These are phyloP conservation scores for Epichloe bromicola DNA, from an alignment of 2,329 filamentous ascomycete species.

Conservation along the genomic window DNA sequence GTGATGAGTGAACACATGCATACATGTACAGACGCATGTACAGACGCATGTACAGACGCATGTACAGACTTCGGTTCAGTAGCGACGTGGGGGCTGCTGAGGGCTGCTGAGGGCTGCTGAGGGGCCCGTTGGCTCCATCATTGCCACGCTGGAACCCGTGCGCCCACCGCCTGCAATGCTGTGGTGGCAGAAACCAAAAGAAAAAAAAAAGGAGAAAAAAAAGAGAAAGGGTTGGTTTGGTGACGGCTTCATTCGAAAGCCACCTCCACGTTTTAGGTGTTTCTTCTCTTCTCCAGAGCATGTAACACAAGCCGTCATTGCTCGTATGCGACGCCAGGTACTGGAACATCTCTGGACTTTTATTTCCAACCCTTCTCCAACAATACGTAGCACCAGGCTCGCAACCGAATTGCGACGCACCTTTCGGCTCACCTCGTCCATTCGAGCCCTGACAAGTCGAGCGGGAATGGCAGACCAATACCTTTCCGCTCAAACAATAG, in stretches of 20 bases:
- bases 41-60: no score
- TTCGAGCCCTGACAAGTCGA: slow-evolving; percentile 1
- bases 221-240: slow-evolving; percentile 12
- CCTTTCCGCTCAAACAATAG: slow-evolving; percentile 12
- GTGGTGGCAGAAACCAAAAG: slow-evolving; percentile 5
- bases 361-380: neutral
- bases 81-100: no score
- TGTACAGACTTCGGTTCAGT: no score
- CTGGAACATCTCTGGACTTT: neutral
- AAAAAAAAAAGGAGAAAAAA: slow-evolving; percentile 7
- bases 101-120: no score
- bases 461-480: slow-evolving; percentile 9
- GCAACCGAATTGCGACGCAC: neutral
- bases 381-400: neutral
- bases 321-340: neutral
- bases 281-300: neutral
- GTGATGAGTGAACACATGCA: no score
- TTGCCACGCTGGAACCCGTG: no score
- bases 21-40: no score
- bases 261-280: no score
- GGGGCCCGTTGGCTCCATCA: no score
- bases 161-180: slow-evolving; percentile 10
- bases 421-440: neutral
- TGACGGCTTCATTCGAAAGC: neutral
- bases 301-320: neutral